Evolutionary conservation across 495 filamentous ascomycete species (phyloP).

Genomic region (Massariosphaeria phaeospora): DNA sequence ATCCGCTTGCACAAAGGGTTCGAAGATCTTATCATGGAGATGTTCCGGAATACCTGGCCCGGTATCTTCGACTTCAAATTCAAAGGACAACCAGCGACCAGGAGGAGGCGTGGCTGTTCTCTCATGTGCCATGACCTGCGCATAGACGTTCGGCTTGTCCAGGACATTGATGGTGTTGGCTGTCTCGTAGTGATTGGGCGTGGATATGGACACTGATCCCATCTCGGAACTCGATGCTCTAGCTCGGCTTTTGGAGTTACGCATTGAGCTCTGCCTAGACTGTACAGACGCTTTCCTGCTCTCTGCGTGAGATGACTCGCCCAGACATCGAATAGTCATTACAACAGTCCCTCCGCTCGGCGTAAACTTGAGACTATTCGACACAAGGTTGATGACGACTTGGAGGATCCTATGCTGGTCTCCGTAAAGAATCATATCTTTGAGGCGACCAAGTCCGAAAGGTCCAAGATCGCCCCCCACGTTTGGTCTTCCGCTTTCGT

Average conservation of each 20-base stretch:
- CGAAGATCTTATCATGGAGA: slow-evolving; percentile 77
- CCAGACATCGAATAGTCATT: slow-evolving; percentile 66
- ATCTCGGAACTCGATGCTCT: slow-evolving; percentile 21
- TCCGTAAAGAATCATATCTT: slow-evolving; percentile 79
- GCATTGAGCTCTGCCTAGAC: slow-evolving; percentile 33
- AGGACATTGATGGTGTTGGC: slow-evolving; percentile 38
- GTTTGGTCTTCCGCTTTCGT: slow-evolving; percentile 27
- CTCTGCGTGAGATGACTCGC: slow-evolving; percentile 45
- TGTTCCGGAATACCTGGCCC: slow-evolving; percentile 81
- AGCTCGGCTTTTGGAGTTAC: slow-evolving; percentile 17
- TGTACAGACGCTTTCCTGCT: slow-evolving; percentile 32
- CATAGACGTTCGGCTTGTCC: slow-evolving; percentile 49
- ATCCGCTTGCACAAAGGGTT: slow-evolving; percentile 92
- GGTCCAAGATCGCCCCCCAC: slow-evolving; percentile 49
- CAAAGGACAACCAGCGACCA: slow-evolving; percentile 61
- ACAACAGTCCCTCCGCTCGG: slow-evolving; percentile 68
- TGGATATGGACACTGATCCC: slow-evolving; percentile 13
- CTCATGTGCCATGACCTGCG: slow-evolving; percentile 49
- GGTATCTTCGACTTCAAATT: slow-evolving; percentile 85
- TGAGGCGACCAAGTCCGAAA: slow-evolving; percentile 57
- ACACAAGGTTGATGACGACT: slow-evolving; percentile 87
- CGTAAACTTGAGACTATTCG: slow-evolving; percentile 91
- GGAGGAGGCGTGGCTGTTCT: slow-evolving; percentile 58
- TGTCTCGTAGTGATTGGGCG: slow-evolving; percentile 29
- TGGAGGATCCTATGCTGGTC: slow-evolving; percentile 85